These are phyloP conservation scores for Naganishia cerealis DNA, from an alignment of 1,284 basidiomycete genomes.

Conservation along the genomic window DNA sequence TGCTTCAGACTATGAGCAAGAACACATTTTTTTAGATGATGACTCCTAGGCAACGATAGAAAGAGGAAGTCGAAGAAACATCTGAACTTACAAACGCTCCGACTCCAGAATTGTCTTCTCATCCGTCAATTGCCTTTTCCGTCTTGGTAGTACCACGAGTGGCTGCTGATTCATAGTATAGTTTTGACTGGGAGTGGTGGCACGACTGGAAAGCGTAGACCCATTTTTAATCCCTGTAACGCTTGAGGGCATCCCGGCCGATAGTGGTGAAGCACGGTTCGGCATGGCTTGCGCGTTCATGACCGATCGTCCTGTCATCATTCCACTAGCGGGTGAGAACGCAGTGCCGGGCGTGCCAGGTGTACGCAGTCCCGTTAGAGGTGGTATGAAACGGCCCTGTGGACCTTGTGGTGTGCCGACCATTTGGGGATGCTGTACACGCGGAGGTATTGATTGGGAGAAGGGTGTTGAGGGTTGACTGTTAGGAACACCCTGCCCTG, in stretches of 20 bases:
- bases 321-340: conserved; percentile 8
- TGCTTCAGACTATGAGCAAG: not conserved
- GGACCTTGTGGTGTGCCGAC: not conserved
- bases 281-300: conserved; percentile 5
- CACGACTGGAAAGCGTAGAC: conserved; percentile 5
- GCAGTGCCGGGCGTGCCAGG: conserved; percentile 12
- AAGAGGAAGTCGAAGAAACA: not conserved
- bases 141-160: conserved; percentile 3
- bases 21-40: not conserved
- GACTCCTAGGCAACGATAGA: no score
- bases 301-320: conserved; percentile 15
- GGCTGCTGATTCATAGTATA: conserved; percentile 7
- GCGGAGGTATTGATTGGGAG: conserved; percentile 3
- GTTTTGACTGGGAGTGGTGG: not conserved
- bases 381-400: conserved; percentile 15
- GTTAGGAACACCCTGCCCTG: conserved; percentile 1
- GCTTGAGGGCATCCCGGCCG: not conserved
- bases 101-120: conserved; percentile 18
- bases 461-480: not conserved
- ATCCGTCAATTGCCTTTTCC: conserved; percentile 8
- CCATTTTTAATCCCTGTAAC: not conserved
- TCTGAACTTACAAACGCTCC: conserved; percentile 14
- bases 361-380: conserved; percentile 10
- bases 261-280: conserved; percentile 14
- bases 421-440: conserved; percentile 8